Evolutionary conservation across 257 asterid species (phyloP).

Genomic region (Prunella vulgaris): DNA sequence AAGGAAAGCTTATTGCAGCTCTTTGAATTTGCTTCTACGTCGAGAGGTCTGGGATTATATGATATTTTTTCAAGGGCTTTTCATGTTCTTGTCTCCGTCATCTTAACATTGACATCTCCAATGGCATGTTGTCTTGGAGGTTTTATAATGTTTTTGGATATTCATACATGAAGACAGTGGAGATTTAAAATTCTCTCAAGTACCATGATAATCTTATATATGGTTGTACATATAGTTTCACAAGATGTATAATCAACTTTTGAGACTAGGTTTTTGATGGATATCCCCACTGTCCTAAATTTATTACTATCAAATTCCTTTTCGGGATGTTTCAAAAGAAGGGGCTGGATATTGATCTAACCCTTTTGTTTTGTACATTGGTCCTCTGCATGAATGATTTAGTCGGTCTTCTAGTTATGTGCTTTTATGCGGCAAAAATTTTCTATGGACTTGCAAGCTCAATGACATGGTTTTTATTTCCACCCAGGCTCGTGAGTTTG

Average conservation of each 20-base stretch:
- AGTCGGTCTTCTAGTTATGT: constrained; percentile 7
- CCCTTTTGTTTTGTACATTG: not conserved
- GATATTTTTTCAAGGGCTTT: constrained; percentile 4
- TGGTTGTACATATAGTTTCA: not conserved
- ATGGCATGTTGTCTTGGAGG: constrained; percentile 13
- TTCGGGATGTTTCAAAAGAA: not conserved
- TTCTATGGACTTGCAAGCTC: constrained; percentile 8
- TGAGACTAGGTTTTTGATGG: not conserved
- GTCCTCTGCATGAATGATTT: constrained; percentile 5
- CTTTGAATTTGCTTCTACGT: constrained; percentile 90
- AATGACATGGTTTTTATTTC: constrained; percentile 19
- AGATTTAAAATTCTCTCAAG: not conserved
- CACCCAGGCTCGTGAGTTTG: constrained; percentile 94
- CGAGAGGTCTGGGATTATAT: constrained; percentile 71
- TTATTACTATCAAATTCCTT: not conserved
- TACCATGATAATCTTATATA: constrained; percentile 1
- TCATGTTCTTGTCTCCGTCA: constrained; percentile 6
- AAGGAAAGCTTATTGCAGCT: constrained; percentile 97
- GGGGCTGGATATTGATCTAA: not conserved
- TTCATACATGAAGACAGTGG: not conserved
- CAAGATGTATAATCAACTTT: constrained; percentile 9
- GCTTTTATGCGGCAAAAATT: not conserved
- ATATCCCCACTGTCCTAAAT: not conserved
- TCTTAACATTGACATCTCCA: not conserved
- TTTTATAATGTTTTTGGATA: not conserved